These are phyloP conservation scores for Logfia minima DNA, from an alignment of 129 eudicot genomes.

Conservation along the genomic window DNA sequence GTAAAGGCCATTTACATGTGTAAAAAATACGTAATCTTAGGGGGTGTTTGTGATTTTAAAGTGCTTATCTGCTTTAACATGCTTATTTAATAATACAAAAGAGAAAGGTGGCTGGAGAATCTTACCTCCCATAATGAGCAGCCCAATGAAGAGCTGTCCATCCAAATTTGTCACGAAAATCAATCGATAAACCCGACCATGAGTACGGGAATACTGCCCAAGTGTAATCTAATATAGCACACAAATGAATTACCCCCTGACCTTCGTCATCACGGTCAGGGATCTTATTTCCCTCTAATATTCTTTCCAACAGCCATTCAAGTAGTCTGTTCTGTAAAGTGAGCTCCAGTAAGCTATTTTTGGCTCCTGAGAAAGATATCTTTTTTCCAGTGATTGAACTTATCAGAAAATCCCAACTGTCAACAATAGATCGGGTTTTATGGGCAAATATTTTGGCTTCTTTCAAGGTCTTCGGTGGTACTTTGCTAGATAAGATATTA, in stretches of 20 bases:
- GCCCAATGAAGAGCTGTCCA: conserved; percentile 99
- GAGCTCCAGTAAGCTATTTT: conserved; percentile 66
- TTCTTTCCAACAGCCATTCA: conserved; percentile 89
- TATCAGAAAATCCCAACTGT: conserved; percentile 58
- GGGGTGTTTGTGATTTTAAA: too few species aligned
- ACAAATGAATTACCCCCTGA: conserved; percentile 93
- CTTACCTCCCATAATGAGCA: conserved; percentile 86
- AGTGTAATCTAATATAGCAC: conserved; percentile 81
- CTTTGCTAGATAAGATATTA: conserved; percentile 49
- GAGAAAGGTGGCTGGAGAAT: not conserved
- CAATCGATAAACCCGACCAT: conserved; percentile 81
- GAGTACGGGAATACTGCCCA: conserved; percentile 88
- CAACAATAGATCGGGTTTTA: conserved; percentile 54
- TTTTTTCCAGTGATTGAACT: conserved; percentile 45
- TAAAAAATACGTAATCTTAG: too few species aligned
- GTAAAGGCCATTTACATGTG: too few species aligned
- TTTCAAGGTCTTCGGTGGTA: conserved; percentile 47
- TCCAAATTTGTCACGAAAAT: conserved; percentile 85
- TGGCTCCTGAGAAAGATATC: conserved; percentile 56
- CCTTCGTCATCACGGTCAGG: conserved; percentile 74
- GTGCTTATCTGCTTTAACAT: too few species aligned
- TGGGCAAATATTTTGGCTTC: conserved; percentile 70
- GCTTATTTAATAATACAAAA: too few species aligned
- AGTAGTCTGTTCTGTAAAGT: conserved; percentile 62
- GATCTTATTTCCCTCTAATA: conserved; percentile 54